A percentile compares a stretch with the other conserved stretches of the same genome.
phyloP scores from a whole-genome alignment of 306 rosid species.

The Pterocarpus santalinus region DNA sequence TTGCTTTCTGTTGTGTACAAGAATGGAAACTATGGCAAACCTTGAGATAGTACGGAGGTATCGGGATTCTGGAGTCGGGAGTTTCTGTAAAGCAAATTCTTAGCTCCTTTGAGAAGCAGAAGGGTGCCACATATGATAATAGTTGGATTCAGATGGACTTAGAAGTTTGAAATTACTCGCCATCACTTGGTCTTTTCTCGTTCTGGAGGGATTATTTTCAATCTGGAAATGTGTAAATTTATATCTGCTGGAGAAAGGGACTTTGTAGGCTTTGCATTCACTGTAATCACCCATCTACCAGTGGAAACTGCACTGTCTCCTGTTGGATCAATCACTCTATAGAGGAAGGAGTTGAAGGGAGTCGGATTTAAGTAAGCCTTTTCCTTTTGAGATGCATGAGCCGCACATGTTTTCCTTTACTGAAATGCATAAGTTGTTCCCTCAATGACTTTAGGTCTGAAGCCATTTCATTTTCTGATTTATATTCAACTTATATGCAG shows the following conservation, averaged over 20 bases:
- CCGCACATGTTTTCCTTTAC: slow-evolving; percentile 7
- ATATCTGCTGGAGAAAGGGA: slow-evolving; percentile 47
- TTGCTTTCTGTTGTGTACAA: slow-evolving; percentile 46
- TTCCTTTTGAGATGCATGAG: slow-evolving; percentile 6
- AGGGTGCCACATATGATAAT: slow-evolving; percentile 48
- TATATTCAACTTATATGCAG: slow-evolving; percentile 57
- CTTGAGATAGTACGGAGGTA: slow-evolving; percentile 36
- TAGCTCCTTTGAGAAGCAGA: slow-evolving; percentile 48
- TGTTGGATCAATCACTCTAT: slow-evolving; percentile 27
- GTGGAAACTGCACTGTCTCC: slow-evolving; percentile 45
- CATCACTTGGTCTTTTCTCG: slow-evolving; percentile 42
- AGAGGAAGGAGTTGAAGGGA: slow-evolving; percentile 41
- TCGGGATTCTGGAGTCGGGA: slow-evolving; percentile 27
- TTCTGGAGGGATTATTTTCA: slow-evolving; percentile 41
- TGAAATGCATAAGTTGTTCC: slow-evolving; percentile 18
- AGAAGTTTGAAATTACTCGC: slow-evolving; percentile 43
- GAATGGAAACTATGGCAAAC: slow-evolving; percentile 37
- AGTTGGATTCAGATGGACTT: slow-evolving; percentile 50
- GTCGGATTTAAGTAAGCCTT: slow-evolving; percentile 56
- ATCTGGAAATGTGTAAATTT: slow-evolving; percentile 51
- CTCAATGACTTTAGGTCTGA: neutral
- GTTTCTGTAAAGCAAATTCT: slow-evolving; percentile 47
- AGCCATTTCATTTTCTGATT: slow-evolving; percentile 32
- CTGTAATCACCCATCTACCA: slow-evolving; percentile 39
- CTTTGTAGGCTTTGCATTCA: slow-evolving; percentile 45